These are phyloP conservation scores for Aspergillus diversus DNA, from an alignment of 495 filamentous ascomycete genomes.

Conservation along the genomic window DNA sequence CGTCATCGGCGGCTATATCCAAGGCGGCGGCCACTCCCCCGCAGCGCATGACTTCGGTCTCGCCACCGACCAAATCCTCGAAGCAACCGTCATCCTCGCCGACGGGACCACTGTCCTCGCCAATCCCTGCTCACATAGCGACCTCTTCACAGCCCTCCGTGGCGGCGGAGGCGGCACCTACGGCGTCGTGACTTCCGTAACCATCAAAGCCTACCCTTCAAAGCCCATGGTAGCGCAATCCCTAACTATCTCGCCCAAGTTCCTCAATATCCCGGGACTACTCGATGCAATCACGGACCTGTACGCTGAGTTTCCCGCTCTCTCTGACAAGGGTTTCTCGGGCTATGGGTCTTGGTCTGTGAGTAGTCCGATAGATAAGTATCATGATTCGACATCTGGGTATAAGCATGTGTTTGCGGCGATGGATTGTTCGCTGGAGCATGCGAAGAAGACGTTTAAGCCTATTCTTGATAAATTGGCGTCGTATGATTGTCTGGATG, in stretches of 20 bases:
- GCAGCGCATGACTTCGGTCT: slow-evolving; percentile 35
- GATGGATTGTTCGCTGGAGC: slow-evolving; percentile 29
- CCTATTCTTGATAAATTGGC: slow-evolving; percentile 27
- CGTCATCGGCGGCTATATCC: slow-evolving; percentile 40
- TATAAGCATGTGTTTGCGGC: slow-evolving; percentile 38
- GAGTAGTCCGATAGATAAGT: slow-evolving; percentile 22
- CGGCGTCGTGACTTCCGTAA: slow-evolving; percentile 48
- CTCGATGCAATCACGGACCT: slow-evolving; percentile 25
- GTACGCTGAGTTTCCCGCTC: slow-evolving; percentile 18
- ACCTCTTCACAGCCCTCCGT: slow-evolving; percentile 61
- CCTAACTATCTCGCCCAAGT: slow-evolving; percentile 20
- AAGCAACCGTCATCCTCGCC: slow-evolving; percentile 54
- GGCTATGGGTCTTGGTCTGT: slow-evolving; percentile 46
- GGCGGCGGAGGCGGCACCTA: slow-evolving; percentile 52
- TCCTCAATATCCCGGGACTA: slow-evolving; percentile 17
- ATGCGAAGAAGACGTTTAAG: slow-evolving; percentile 30
- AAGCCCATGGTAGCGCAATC: slow-evolving; percentile 26
- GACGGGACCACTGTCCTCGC: slow-evolving; percentile 51
- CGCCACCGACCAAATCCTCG: slow-evolving; percentile 43
- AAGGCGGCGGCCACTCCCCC: slow-evolving; percentile 43
- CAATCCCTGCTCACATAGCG: slow-evolving; percentile 51
- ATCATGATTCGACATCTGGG: slow-evolving; percentile 34
- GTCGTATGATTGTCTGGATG: slow-evolving; percentile 12
- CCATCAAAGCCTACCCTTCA: slow-evolving; percentile 44
- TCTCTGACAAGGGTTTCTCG: slow-evolving; percentile 33